Evolutionary conservation across 2,329 filamentous ascomycete species (phyloP).

Genomic region (Sclerotinia nivalis): DNA sequence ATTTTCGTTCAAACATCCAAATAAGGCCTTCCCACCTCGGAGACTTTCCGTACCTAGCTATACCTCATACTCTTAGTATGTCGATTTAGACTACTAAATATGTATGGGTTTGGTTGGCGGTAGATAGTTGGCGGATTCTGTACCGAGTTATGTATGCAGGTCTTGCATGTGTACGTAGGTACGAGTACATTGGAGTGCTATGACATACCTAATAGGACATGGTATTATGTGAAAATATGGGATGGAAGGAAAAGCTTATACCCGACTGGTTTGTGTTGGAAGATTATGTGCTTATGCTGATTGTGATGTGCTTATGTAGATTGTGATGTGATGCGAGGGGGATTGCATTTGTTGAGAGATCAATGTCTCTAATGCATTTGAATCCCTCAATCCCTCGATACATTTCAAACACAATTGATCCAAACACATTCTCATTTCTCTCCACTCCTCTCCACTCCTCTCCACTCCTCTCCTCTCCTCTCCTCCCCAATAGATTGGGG

Average conservation of each 20-base stretch:
- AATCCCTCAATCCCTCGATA: no score
- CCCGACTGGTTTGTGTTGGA: neutral
- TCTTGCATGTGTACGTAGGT: slow-evolving; percentile 6
- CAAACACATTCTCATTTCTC: no score
- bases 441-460: no score
- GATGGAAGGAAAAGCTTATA: neutral
- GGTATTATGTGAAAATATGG: neutral
- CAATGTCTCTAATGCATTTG: no score
- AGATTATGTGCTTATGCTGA: neutral
- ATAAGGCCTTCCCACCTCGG: neutral
- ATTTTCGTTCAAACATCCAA: neutral
- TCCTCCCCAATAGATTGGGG: no score
- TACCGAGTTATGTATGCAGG: neutral
- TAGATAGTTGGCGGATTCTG: neutral
- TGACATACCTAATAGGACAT: neutral
- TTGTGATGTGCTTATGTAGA: neutral
- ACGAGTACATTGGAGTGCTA: neutral
- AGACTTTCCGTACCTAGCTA: neutral
- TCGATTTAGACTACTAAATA: neutral
- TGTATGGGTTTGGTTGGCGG: slow-evolving; percentile 10
- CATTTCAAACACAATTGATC: no score
- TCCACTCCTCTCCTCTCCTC: no score
- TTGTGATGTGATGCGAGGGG: neutral
- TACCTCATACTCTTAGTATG: neutral
- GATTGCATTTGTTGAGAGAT: neutral